These are phyloP conservation scores for Musa itinerans DNA, from an alignment of 176 grass and related monocot species.

Conservation along the genomic window DNA sequence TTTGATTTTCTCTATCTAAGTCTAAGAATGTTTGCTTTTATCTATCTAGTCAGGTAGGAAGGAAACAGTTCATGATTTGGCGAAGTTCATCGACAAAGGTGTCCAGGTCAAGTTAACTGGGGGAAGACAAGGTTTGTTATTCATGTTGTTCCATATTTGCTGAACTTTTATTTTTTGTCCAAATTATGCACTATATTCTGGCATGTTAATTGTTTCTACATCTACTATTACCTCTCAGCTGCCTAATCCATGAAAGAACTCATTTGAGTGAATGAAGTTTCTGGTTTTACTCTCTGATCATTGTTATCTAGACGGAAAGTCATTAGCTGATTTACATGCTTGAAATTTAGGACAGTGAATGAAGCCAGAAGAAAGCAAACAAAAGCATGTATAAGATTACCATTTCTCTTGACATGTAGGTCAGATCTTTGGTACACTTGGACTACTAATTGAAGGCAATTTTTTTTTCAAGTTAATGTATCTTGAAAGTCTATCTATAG, in stretches of 20 bases:
- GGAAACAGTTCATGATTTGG: constrained; percentile 76
- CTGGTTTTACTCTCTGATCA: neutral
- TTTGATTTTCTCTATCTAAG: neutral
- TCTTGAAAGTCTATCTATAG: neutral
- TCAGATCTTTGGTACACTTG: neutral
- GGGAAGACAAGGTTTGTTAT: constrained; percentile 53
- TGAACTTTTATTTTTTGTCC: neutral
- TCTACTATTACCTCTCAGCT: neutral
- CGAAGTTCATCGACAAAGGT: constrained; percentile 89
- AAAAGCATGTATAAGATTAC: too few relatives aligned
- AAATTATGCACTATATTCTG: neutral
- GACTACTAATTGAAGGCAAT: neutral
- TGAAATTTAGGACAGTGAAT: too few relatives aligned
- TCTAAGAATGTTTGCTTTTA: neutral
- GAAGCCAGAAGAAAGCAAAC: too few relatives aligned
- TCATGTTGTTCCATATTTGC: neutral
- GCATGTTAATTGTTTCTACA: neutral
- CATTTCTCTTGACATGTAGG: too few relatives aligned
- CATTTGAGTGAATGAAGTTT: neutral
- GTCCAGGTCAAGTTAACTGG: constrained; percentile 86
- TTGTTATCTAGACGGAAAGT: too few relatives aligned
- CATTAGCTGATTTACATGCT: too few relatives aligned
- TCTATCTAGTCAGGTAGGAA: constrained; percentile 63
- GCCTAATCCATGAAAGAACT: neutral
- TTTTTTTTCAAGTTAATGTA: neutral